These are phyloP conservation scores for Pseudogymnoascus sp. DNA, from an alignment of 2,329 filamentous ascomycete species.

Conservation along the genomic window DNA sequence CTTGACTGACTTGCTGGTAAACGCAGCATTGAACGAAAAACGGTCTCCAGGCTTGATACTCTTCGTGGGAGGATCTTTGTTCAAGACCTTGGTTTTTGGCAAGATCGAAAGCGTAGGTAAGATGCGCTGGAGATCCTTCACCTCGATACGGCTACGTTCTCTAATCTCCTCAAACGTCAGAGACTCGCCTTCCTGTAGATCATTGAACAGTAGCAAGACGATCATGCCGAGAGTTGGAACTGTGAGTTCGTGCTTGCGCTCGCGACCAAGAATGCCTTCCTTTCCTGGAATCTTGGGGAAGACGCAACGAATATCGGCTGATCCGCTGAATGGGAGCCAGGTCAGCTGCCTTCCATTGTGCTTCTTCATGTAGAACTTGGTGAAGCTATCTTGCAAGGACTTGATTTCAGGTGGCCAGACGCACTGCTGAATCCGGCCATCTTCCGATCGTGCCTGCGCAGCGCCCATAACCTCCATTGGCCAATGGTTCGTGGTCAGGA, in stretches of 20 bases:
- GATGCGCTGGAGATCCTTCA: slow-evolving; percentile 65
- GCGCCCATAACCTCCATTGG: slow-evolving; percentile 78
- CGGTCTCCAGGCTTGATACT: slow-evolving; percentile 67
- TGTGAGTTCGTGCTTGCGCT: slow-evolving; percentile 79
- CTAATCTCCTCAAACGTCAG: slow-evolving; percentile 72
- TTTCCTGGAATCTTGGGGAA: slow-evolving; percentile 69
- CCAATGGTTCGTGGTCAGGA: slow-evolving; percentile 93
- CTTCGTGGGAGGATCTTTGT: slow-evolving; percentile 75
- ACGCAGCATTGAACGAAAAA: slow-evolving; percentile 77
- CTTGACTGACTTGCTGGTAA: slow-evolving; percentile 74
- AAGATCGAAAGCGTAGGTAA: slow-evolving; percentile 76
- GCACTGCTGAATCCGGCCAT: slow-evolving; percentile 44
- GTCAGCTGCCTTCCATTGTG: slow-evolving; percentile 83
- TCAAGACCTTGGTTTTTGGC: slow-evolving; percentile 72
- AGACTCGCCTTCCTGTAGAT: slow-evolving; percentile 47
- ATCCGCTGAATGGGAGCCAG: slow-evolving; percentile 68
- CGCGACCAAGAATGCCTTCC: slow-evolving; percentile 53
- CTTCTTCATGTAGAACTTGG: slow-evolving; percentile 79
- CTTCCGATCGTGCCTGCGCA: slow-evolving; percentile 43
- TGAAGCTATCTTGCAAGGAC: slow-evolving; percentile 73
- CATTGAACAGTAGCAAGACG: slow-evolving; percentile 83
- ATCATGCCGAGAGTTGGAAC: slow-evolving; percentile 92
- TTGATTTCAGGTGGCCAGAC: slow-evolving; percentile 71
- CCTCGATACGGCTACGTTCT: slow-evolving; percentile 70
- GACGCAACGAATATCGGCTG: slow-evolving; percentile 75